Evolutionary conservation across 1,284 basidiomycete species (phyloP).

Genomic region (Mixia osmundae): DNA sequence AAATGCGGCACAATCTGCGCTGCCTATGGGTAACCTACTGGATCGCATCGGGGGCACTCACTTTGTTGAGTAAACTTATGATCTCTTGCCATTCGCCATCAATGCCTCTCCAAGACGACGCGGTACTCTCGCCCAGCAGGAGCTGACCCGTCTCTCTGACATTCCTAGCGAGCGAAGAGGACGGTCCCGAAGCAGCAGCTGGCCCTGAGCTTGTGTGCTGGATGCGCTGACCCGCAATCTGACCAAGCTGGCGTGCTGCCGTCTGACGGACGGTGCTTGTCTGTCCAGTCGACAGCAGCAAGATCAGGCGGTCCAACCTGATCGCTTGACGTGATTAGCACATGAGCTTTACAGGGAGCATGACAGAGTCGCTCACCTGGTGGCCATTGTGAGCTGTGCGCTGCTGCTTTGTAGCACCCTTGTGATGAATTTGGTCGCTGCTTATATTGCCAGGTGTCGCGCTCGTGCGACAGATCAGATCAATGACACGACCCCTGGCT

Average conservation of each 20-base stretch:
- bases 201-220: background rate
- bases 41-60: too few species aligned
- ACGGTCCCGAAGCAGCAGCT: slow-evolving; percentile 25
- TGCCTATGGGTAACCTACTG: too few species aligned
- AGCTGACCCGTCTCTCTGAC: slow-evolving; percentile 34
- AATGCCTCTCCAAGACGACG: too few species aligned
- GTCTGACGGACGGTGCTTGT: slow-evolving; percentile 61
- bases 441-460: too few species aligned
- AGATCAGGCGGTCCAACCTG: slow-evolving; percentile 9
- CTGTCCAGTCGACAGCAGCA: slow-evolving; percentile 31
- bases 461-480: too few species aligned
- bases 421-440: too few species aligned
- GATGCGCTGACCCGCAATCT: slow-evolving; percentile 58
- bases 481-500: too few species aligned
- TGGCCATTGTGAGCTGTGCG: too few species aligned
- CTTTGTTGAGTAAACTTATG: slow-evolving; percentile 55
- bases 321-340: too few species aligned
- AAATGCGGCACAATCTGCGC: slow-evolving; percentile 71
- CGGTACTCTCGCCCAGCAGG: slow-evolving; percentile 9
- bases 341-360: too few species aligned
- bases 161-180: slow-evolving; percentile 27
- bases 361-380: too few species aligned
- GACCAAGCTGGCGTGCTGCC: slow-evolving; percentile 75
- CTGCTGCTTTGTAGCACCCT: too few species aligned
- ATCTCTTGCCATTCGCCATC: slow-evolving; percentile 59